Base-by-base conservation (phyloP, 805 yeast species). In the Hanseniaspora lachancei region DNA sequence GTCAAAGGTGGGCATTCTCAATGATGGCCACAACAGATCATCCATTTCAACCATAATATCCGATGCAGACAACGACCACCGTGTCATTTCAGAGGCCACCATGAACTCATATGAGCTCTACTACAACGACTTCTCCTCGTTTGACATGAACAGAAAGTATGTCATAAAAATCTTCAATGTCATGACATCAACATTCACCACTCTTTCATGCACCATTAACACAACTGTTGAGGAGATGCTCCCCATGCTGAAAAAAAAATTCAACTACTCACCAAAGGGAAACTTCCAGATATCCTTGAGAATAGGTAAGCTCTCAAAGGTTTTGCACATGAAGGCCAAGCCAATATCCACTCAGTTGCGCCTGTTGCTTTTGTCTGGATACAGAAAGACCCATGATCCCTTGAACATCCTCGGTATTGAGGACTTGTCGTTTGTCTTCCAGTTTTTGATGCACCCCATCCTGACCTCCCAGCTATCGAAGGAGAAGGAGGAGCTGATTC, bases 271-370 rank as follows among this genome's bases (percentile, higher is more conserved):
- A 53, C 71, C 79, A 2, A 78, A 78, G 21, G 82, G 85, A 38
- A 89, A 86, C 61, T 87, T 79, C 66, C 87, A 84, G 63, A 71
- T 89, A 40, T 80, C 89, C 34, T 73, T 88, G 44, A 77, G 82
- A 63, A 81, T 85, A 54, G 95, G 95, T 55, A 84, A 82, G 58
- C 73, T 83, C 43, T 82, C 86, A 2, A 84, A 89, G 64, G 81
- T 84, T 10, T 68, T 89, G 49, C 82, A 84, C 44, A 74, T 80
- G 1, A 78, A 78, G 60, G 95, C 89, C 56, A 78, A 76, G 58
- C 96, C 96, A 0, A 74, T 89, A 41, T 76, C 80, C 57, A 81
- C 86, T 56, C 96, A 89, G 67, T 76, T 83, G 62, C 83, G 84
- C 47, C 68, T 89, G 50, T 67, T 89, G 32, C 71, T 82, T 57